Base-by-base conservation (phyloP, 306 rosid genomes). In the Leucaena leucocephala region DNA sequence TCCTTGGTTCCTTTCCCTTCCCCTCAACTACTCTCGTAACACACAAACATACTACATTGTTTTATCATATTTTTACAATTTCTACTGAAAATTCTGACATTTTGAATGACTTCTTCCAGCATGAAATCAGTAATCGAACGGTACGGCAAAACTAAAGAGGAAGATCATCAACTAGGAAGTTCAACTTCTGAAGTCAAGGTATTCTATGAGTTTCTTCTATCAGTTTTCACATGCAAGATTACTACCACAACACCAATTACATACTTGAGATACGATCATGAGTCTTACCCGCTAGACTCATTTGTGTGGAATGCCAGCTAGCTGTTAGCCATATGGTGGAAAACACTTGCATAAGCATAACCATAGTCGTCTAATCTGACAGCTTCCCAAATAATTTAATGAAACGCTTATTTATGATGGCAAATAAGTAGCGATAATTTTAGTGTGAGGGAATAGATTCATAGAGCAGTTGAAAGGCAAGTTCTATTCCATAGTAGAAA, bases 111-210 rank as follows among this genome's bases (percentile, higher is more conserved):
- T 84, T 68, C 57, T 75, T 45, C 50, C 97, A 91, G 97, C 84
- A 81, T 91, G 86, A 89, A 86, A 76, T 70, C 97, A 36, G 71
- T 88, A 55, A 88, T 85, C 65, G 94, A 91, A 46, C 88, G 94
- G 48, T 91, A 88, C 86, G 79, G 74, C 82, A 91, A 88, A 72
- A 73, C 85, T 10, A 91, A 88, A 65, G 94, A 91, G 85, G 92
- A 87, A 46, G 86, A 83, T 42, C 86, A 78, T 8, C 90, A 83
- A 65, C 89, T 69, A 50, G 88, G 82, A 46, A 77, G 76, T 62
- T 82, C 94, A 15, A 78, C 85, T 78, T 86, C 92, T 65, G 97
- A 91, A 73, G 82, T 84, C 36, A 89, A 91, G 97, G 97, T 91
- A 91, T 45, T 75, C 42, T 1, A 55, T 49, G 21, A 50, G 33